Percentiles rank a stretch among this genome's conserved stretches.
Evolutionary conservation across 1,284 basidiomycete genomes (phyloP).

Genomic region (Pterulicium gracile): DNA sequence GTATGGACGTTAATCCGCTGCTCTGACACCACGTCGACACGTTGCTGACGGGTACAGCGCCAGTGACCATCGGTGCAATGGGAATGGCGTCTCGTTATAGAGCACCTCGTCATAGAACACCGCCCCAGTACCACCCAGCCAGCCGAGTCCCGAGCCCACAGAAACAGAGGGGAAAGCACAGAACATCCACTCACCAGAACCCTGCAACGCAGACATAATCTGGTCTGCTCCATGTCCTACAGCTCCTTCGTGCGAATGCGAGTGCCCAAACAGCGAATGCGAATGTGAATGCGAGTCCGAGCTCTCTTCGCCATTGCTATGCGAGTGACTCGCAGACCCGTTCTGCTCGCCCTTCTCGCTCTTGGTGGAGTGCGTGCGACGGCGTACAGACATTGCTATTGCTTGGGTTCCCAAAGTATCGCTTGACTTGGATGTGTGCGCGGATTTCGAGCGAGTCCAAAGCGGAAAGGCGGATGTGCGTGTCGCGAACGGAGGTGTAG

Average conservation of each 20-base stretch:
- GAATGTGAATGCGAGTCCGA: conserved; percentile 45
- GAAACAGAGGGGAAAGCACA: conserved; percentile 5
- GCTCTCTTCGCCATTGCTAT: conserved; percentile 19
- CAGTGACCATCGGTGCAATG: too few relatives aligned
- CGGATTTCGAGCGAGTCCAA: too few relatives aligned
- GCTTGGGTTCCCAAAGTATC: too few relatives aligned
- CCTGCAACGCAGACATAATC: conserved; percentile 61
- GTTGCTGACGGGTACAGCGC: too few relatives aligned
- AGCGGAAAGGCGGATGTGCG: neutral
- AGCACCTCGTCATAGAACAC: too few relatives aligned
- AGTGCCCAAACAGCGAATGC: conserved; percentile 29
- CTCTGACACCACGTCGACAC: neutral
- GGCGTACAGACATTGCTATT: neutral
- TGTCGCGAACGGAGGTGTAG: neutral
- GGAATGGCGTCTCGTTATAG: too few relatives aligned
- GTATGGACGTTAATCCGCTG: too few relatives aligned
- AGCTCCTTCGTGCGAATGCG: conserved; percentile 55
- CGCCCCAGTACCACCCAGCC: neutral
- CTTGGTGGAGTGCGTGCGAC: conserved; percentile 3
- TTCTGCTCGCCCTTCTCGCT: conserved; percentile 13
- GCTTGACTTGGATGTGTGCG: too few relatives aligned
- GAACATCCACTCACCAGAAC: conserved; percentile 37
- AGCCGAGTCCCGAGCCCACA: conserved; percentile 5
- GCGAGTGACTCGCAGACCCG: conserved; percentile 17
- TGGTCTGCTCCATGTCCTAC: conserved; percentile 62